phyloP scores from a whole-genome alignment of 306 rosid genomes.

The Pyrus communis region DNA sequence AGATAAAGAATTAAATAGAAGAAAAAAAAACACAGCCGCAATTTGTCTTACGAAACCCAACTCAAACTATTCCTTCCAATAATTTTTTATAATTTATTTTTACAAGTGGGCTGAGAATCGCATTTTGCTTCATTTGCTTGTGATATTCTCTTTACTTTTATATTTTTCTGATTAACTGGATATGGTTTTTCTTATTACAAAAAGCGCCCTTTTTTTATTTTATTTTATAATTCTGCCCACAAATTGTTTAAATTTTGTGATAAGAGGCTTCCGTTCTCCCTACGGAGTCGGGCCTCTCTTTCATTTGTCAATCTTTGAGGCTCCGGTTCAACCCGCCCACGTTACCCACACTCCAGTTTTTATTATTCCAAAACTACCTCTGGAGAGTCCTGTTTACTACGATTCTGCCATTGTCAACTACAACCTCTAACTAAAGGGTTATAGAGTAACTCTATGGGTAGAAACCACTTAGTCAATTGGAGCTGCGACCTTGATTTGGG shows the following conservation, averaged over 20 bases:
- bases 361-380: constrained; percentile 25
- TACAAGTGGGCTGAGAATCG: constrained; percentile 27
- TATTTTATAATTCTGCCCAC: background rate
- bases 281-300: constrained; percentile 46
- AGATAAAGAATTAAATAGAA: background rate
- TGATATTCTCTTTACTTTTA: constrained; percentile 5
- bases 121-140: constrained; percentile 23
- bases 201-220: background rate
- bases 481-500: too few species aligned
- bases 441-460: too few species aligned
- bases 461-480: too few species aligned
- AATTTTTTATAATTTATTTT: background rate
- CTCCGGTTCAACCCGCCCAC: constrained; percentile 65
- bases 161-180: too few species aligned
- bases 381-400: background rate
- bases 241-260: background rate
- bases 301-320: constrained; percentile 68
- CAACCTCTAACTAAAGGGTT: too few species aligned
- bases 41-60: constrained; percentile 52
- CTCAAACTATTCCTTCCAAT: background rate
- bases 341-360: constrained; percentile 22
- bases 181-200: background rate
- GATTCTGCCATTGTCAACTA: constrained; percentile 2
- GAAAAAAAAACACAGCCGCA: constrained; percentile 49
- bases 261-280: constrained; percentile 41